Percentiles rank a stretch among this genome's conserved stretches.
Evolutionary conservation across 768 basidiomycete genomes (phyloP).

Genomic region (Gymnopilus junonius): DNA sequence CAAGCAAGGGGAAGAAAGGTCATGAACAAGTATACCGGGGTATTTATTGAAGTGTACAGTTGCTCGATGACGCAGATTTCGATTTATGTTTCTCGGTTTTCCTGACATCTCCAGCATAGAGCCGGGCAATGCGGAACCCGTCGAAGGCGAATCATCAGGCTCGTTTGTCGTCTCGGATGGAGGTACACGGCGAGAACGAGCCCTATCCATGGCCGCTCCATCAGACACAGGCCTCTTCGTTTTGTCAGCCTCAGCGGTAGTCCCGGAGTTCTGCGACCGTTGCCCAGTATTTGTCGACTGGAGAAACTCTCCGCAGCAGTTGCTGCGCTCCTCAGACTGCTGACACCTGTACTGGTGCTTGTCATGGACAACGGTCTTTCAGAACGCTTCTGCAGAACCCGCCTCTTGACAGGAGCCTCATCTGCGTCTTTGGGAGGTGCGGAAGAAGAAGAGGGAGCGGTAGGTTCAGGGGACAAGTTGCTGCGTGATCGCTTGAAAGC

Average conservation of each 20-base stretch:
- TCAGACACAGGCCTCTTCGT: constrained; percentile 8
- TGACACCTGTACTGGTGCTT: constrained; percentile 60
- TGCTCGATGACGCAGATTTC: constrained; percentile 42
- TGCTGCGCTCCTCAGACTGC: constrained; percentile 62
- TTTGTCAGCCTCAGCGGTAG: constrained; percentile 6
- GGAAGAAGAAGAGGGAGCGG: constrained; percentile 32
- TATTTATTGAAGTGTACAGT: constrained; percentile 53
- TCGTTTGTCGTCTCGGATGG: constrained; percentile 14
- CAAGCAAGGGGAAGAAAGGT: background rate
- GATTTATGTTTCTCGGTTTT: constrained; percentile 43
- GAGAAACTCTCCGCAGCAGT: constrained; percentile 51
- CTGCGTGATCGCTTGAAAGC: constrained; percentile 69
- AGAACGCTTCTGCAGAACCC: constrained; percentile 24
- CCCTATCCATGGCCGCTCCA: constrained; percentile 8
- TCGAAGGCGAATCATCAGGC: constrained; percentile 27
- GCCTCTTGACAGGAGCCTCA: constrained; percentile 20
- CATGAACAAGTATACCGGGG: background rate
- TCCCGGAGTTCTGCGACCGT: constrained; percentile 23
- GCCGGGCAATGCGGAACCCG: constrained; percentile 35
- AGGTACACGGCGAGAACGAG: background rate
- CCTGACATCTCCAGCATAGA: constrained; percentile 33
- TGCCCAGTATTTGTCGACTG: constrained; percentile 33
- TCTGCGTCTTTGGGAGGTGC: constrained; percentile 33
- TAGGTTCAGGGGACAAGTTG: constrained; percentile 53
- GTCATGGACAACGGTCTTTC: constrained; percentile 63